A percentile compares a stretch with the other conserved stretches of the same genome.
Conservation (phyloP, 495 filamentous ascomycete species). For the Penicillium daleae region DNA sequence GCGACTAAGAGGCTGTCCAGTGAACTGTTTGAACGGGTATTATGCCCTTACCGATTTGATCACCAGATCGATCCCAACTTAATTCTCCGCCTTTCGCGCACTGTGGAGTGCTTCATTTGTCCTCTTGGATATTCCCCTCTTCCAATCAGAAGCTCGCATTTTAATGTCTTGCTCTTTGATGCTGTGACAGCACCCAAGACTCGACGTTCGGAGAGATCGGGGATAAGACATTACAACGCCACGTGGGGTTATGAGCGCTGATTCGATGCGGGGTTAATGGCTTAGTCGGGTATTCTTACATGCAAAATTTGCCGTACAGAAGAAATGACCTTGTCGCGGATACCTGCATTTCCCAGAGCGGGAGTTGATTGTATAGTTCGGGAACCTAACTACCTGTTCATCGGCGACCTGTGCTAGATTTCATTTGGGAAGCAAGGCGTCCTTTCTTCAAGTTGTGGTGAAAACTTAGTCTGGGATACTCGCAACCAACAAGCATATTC, state of each 20-base stretch:
- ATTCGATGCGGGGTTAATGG: not conserved
- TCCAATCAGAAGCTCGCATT: too few relatives aligned
- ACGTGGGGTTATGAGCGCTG: not conserved
- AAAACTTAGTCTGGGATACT: too few relatives aligned
- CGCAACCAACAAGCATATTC: not conserved
- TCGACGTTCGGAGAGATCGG: not conserved
- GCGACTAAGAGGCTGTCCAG: not conserved
- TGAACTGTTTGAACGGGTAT: not conserved
- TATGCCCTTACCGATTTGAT: not conserved
- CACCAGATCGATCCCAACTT: not conserved
- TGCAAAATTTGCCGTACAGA: not conserved
- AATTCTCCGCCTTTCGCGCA: not conserved
- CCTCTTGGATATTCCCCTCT: not conserved
- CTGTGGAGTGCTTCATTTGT: not conserved
- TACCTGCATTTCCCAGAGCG: not conserved
- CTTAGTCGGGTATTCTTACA: not conserved
- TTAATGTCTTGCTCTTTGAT: too few relatives aligned
- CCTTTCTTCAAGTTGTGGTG: too few relatives aligned
- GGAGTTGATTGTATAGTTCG: not conserved
- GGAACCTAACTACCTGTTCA: not conserved
- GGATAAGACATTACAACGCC: not conserved
- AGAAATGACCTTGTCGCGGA: not conserved
- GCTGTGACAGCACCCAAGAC: not conserved
- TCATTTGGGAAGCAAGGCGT: too few relatives aligned
- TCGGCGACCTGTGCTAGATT: not conserved